Conservation (phyloP, 2,329 filamentous ascomycete species). For the Scorias spongiosa region DNA sequence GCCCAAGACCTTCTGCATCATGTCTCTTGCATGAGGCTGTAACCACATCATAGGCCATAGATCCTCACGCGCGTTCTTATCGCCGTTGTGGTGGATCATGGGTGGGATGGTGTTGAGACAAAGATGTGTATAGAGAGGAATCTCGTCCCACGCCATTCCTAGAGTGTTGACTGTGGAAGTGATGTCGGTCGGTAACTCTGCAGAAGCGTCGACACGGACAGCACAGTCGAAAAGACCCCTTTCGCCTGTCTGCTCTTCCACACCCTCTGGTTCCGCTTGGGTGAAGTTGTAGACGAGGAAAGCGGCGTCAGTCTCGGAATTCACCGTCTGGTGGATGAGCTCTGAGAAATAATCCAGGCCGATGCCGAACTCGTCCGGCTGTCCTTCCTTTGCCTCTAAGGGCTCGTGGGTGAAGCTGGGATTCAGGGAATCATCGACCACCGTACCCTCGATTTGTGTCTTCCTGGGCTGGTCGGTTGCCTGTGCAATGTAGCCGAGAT, state of each 20-base stretch:
- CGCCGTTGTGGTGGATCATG: conserved; percentile 15
- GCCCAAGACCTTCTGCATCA: conserved; percentile 2
- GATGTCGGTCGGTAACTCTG: conserved; percentile 5
- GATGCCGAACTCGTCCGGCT: conserved; percentile 9
- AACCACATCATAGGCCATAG: conserved; percentile 9
- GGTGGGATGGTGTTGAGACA: conserved; percentile 12
- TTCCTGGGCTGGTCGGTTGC: conserved; percentile 1
- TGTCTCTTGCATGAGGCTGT: conserved; percentile 4
- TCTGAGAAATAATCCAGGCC: conserved; percentile 10
- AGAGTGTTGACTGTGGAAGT: not conserved
- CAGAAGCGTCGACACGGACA: conserved; percentile 2
- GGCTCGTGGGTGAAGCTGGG: conserved; percentile 7
- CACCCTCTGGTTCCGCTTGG: not conserved
- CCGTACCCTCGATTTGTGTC: conserved; percentile 4
- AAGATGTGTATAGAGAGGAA: conserved; percentile 11
- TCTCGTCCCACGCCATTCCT: conserved; percentile 6
- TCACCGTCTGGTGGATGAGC: conserved; percentile 7
- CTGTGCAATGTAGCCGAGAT: conserved; percentile 8
- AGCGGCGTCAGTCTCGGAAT: conserved; percentile 6
- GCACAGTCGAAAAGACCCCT: conserved; percentile 7
- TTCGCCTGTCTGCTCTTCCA: conserved; percentile 2
- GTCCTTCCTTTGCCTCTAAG: conserved; percentile 4
- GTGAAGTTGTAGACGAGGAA: conserved; percentile 5
- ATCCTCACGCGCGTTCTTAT: conserved; percentile 5
- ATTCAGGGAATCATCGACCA: conserved; percentile 8